These are phyloP conservation scores for Ajuga reptans DNA, from an alignment of 305 asterid species.

Conservation along the genomic window DNA sequence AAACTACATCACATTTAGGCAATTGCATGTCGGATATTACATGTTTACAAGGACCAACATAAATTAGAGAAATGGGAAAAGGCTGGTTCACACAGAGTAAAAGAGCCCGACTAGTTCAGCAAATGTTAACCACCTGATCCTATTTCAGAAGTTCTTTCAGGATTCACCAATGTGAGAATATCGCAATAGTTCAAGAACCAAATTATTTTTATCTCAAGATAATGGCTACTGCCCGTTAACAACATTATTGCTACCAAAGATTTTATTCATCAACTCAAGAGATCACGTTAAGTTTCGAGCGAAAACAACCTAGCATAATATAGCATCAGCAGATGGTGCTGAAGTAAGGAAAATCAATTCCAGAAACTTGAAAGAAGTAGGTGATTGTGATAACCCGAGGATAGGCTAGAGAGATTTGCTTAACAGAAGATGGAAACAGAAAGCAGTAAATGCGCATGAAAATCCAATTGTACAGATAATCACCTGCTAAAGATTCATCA, in stretches of 20 bases:
- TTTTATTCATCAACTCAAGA: background rate
- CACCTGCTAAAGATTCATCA: conserved; percentile 75
- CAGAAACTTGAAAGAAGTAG: conserved; percentile 12
- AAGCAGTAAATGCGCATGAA: conserved; percentile 17
- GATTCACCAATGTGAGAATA: conserved; percentile 1
- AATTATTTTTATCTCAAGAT: background rate
- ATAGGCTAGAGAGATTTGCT: conserved; percentile 16
- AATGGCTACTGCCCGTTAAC: background rate
- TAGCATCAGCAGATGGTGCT: conserved; percentile 15
- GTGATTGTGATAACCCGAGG: conserved; percentile 4
- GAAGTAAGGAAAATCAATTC: background rate
- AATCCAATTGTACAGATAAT: conserved; percentile 13
- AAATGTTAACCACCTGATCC: background rate
- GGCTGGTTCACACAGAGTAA: background rate
- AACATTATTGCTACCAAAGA: background rate
- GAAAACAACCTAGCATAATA: background rate
- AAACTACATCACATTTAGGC: conserved; percentile 3
- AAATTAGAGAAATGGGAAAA: background rate
- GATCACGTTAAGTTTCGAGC: background rate
- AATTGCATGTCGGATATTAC: background rate
- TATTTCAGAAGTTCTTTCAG: conserved; percentile 2
- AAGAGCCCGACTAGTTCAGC: background rate
- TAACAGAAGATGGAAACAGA: background rate
- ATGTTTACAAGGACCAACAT: conserved; percentile 10
- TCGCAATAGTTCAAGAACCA: background rate